Evolutionary conservation across 495 filamentous ascomycete species (phyloP), one percentile per base, ranked within the genome.

Genomic region (Aspergillus mulundensis): DNA sequence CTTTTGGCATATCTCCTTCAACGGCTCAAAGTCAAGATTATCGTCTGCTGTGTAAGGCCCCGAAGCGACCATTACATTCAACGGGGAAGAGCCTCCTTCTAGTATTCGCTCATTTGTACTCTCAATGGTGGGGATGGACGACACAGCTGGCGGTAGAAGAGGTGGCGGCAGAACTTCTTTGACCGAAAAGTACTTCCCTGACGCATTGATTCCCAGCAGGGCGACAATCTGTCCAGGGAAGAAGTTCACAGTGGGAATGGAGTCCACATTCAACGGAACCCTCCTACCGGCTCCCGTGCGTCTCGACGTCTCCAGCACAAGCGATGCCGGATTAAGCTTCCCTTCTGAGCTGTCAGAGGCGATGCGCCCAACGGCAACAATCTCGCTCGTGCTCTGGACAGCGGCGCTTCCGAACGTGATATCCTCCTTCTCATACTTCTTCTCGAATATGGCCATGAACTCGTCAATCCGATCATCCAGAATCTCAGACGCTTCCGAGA

Each of bases 211-310:
- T 8, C 94, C 94, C 36, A 80, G 78, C 15, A 96, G 73, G 8
- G 92, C 94, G 18, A 95, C 87, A 45, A 97, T 95, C 65, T 97
- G 90, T 16, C 94, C 94, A 0, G 93, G 92, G 70, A 98, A 96
- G 77, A 97, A 91, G 58, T 90, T 87, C 71, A 85, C 88, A 5
- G 82, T 81, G 2, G 77, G 71, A 1, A 96, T 59, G 0, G 81
- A 77, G 56, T 86, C 80, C 7, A 97, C 66, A 62, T 91, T 88
- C 19, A 98, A 74, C 4, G 89, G 89, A 20, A 96, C 81, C 53
- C 94, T 82, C 46, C 85, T 67, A 20, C 91, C 94, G 46, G 84
- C 88, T 18, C 93, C 94, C 53, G 82, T 90, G n/a, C 89, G 80
- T 47, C 94, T 79, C 1, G 89, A 95, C 10, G 86, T 90, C 67